These are phyloP conservation scores for Cylindrodendrum hubeiense DNA, from an alignment of 2,329 filamentous ascomycete genomes.

Conservation along the genomic window DNA sequence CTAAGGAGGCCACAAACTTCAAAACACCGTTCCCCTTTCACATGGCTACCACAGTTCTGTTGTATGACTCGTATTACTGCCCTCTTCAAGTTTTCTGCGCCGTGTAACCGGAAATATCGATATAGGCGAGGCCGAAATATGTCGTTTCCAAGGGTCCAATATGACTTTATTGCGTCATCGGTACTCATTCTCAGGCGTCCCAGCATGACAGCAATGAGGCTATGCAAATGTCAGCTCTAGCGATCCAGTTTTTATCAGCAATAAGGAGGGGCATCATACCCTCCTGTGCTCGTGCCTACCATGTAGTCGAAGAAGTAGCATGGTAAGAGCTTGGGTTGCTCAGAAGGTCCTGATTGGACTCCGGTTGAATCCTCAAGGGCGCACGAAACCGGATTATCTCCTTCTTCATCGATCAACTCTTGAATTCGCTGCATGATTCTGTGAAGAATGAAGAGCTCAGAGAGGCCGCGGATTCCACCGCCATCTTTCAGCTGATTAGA, in stretches of 20 bases:
- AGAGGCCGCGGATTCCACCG: neutral
- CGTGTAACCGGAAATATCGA: neutral
- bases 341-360: neutral
- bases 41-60: neutral
- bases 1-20: neutral
- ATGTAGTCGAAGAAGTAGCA: conserved; percentile 14
- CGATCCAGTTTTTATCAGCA: neutral
- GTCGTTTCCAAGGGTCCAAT: neutral
- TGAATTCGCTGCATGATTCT: neutral
- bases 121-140: neutral
- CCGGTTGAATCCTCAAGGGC: neutral
- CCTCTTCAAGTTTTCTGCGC: neutral
- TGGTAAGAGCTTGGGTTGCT: neutral
- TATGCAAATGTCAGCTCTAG: neutral
- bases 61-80: neutral
- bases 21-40: neutral
- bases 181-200: conserved; percentile 4
- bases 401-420: neutral
- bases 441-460: neutral
- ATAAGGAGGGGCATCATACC: neutral
- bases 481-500: neutral
- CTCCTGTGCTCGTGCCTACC: conserved; percentile 9
- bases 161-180: neutral
- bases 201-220: conserved; percentile 3
- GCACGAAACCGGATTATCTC: neutral